phyloP scores from a whole-genome alignment of 2,329 filamentous ascomycete species.

The Trichoderma breve region DNA sequence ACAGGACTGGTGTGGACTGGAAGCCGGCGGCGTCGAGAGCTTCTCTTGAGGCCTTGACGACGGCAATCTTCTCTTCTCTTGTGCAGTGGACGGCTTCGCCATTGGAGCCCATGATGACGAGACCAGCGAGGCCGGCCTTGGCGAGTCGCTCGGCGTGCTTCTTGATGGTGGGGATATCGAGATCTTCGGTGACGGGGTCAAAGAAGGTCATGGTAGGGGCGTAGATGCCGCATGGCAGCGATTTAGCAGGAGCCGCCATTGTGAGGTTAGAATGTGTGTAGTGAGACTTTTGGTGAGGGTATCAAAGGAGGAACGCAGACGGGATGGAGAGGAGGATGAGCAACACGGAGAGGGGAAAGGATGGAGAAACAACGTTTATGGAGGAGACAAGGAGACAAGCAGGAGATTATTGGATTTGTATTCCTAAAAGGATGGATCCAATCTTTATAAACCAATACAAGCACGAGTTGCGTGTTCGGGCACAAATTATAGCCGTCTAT shows the following conservation, averaged over 20 bases:
- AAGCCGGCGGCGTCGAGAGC: conserved; percentile 81
- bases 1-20: conserved; percentile 71
- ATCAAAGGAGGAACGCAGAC: background rate
- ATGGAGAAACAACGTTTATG: background rate
- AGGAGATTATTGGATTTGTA: background rate
- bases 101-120: conserved; percentile 88
- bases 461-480: background rate
- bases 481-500: conserved; percentile 1
- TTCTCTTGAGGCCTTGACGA: conserved; percentile 75
- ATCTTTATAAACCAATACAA: background rate
- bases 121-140: conserved; percentile 72
- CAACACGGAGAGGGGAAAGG: background rate
- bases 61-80: conserved; percentile 69
- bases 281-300: background rate
- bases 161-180: conserved; percentile 77
- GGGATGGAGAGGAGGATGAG: background rate
- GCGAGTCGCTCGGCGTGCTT: conserved; percentile 77
- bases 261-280: background rate
- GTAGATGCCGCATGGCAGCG: conserved; percentile 79
- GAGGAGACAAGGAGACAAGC: background rate
- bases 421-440: background rate
- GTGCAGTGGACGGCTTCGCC: conserved; percentile 86
- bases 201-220: conserved; percentile 92
- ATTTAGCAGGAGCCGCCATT: conserved; percentile 39
- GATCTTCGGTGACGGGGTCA: conserved; percentile 75